Base-by-base conservation (phyloP, 495 filamentous ascomycete species). In the Parmelia sp. region DNA sequence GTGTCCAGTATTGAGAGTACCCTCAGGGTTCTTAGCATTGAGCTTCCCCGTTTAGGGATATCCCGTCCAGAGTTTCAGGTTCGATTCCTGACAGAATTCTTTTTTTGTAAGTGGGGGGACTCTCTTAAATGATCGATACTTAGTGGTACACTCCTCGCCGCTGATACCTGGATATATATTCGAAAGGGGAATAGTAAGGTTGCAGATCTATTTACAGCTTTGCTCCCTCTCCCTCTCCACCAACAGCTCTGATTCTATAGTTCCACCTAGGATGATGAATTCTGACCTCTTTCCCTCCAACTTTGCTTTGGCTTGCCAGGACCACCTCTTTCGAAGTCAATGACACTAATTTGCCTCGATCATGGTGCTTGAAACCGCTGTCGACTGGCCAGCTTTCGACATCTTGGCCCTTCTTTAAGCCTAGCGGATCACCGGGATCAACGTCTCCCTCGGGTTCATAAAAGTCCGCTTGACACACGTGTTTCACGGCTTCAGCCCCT, bases 301-400 rank as follows among this genome's bases (percentile, higher is more conserved):
- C 70, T 56, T 73, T 75, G 45, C 70, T 73, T 51, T 66, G 60
- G 27, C 74, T 74, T 70, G 83, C 79, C 42, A 86, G 70, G 3
- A 85, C 80, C 5, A 85, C 73, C 74, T 85, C 79, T 39, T 74
- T 70, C 25, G 68, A 67, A 58, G 73, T 78, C 49, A 87, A 53
- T 31, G 70, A 75, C 23, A 84, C 75, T 65, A 86, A 65, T 53
- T 58, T 72, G 0, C 84, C 85, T 14, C 68, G 63, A 70, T 88
- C 86, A 61, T 78, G 78, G 67, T 83, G 76, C 14, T 49, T 73
- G 51, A 73, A 79, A 14, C 85, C 86, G 33, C 76, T 79, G 66
- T 87, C 84, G 14, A 76, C 80, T 10, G 84, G 84, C 73, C 78
- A 83, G 58, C 86, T 66, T 69, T 81, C 74, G 17, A 87, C 78